Conservation (phyloP, 345 rosid genomes). For the Moringa oleifera region DNA sequence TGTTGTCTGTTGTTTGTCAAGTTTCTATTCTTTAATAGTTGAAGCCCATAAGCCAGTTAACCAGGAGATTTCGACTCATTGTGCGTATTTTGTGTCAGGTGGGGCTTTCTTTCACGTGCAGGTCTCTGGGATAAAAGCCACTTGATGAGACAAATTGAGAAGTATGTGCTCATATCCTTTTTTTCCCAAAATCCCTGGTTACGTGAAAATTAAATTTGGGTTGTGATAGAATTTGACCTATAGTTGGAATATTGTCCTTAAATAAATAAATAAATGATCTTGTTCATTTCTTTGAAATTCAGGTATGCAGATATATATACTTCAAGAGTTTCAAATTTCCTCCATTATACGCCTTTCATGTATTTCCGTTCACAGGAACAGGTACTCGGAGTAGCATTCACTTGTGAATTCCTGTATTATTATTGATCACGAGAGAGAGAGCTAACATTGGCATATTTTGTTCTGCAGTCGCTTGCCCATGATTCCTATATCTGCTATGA, state of each 20-base stretch:
- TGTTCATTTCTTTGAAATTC: constrained; percentile 13
- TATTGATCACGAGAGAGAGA: not conserved
- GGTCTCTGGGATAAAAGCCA: constrained; percentile 98
- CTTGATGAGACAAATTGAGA: constrained; percentile 92
- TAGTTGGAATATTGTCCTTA: not conserved
- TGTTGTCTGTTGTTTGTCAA: not conserved
- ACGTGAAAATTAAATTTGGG: too few species aligned
- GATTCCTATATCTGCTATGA: constrained; percentile 45
- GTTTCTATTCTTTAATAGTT: not conserved
- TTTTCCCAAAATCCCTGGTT: not conserved
- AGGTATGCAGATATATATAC: constrained; percentile 96
- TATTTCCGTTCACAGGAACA: constrained; percentile 92
- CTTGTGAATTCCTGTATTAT: not conserved
- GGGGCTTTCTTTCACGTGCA: constrained; percentile 96
- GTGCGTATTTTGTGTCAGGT: constrained; percentile 30
- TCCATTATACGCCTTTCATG: constrained; percentile 87
- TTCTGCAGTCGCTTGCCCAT: constrained; percentile 74
- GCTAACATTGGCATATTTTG: constrained; percentile 5
- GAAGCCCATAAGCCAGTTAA: not conserved
- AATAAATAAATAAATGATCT: not conserved
- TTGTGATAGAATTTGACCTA: not conserved
- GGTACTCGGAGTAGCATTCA: constrained; percentile 32
- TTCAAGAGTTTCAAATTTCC: constrained; percentile 88
- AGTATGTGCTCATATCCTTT: constrained; percentile 51
- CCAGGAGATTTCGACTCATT: not conserved